Percentiles rank a stretch among this genome's conserved stretches.
These are phyloP conservation scores for Trichophyton schoenleinii DNA, from an alignment of 2,329 filamentous ascomycete genomes.

Conservation along the genomic window DNA sequence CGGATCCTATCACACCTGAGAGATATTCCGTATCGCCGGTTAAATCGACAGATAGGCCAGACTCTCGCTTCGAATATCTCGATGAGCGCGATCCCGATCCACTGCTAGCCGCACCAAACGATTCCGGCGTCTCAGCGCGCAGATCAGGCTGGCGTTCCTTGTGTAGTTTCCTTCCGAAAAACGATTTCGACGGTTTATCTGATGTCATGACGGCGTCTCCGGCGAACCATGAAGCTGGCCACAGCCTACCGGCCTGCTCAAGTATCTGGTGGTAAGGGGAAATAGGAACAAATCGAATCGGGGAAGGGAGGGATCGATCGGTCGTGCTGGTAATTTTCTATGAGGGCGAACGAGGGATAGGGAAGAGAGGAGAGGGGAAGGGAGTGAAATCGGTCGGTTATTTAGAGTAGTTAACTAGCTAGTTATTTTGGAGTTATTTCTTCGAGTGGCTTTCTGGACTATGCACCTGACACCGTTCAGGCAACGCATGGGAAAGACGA, in stretches of 20 bases:
- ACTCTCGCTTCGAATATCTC: slow-evolving; percentile 60
- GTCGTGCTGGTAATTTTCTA: neutral
- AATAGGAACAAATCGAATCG: neutral
- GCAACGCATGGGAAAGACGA: neutral
- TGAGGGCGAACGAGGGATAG: neutral
- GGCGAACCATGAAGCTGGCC: slow-evolving; percentile 1
- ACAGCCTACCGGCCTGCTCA: neutral
- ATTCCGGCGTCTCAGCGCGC: slow-evolving; percentile 42
- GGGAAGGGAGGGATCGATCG: neutral
- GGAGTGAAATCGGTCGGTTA: neutral
- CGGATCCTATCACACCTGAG: slow-evolving; percentile 73
- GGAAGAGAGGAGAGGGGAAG: neutral
- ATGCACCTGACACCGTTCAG: neutral
- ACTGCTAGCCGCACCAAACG: slow-evolving; percentile 41
- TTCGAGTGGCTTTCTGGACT: neutral
- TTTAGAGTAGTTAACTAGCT: neutral
- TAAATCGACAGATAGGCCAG: slow-evolving; percentile 57
- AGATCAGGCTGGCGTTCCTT: slow-evolving; percentile 58
- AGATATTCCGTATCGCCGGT: slow-evolving; percentile 57
- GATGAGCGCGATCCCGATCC: slow-evolving; percentile 56
- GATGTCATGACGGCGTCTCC: slow-evolving; percentile 29
- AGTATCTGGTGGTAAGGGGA: neutral
- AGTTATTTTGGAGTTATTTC: neutral
- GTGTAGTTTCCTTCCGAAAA: slow-evolving; percentile 68
- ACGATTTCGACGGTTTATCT: slow-evolving; percentile 67